Base-by-base conservation (phyloP, 805 yeast genomes). In the Sugiyamaella chiloensis region DNA sequence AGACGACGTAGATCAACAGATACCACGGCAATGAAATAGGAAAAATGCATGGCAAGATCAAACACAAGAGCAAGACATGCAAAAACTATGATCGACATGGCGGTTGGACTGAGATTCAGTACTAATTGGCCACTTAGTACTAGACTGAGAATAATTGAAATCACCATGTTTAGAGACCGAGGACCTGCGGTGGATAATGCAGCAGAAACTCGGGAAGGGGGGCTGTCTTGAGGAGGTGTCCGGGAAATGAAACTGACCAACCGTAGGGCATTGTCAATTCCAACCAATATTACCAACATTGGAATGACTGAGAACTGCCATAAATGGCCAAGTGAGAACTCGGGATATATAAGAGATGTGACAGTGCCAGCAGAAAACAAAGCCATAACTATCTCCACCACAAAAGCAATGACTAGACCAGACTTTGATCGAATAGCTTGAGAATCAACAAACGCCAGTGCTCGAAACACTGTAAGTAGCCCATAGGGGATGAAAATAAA, bases 1-100 rank as follows among this genome's bases (percentile, higher is more conserved):
- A 76, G 62, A 46, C 87, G 71, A 40, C 81, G 74, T 24, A 81
- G 66, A 65, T 87, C 95, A 31, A 87, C 76, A 14, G 83, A 73
- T 24, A 86, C 66, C 1, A 85, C 78, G 0, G 88, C 80, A 1
- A 81, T 68, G 50, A 85, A 76, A 61, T 72, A 86, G 1, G 90
- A 77, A 42, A 80, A 59, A 54, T 82, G 87, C 31, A 87, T 65
- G 4, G 75, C 48, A 58, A 79, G 84, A 53, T 84, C 87, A 32
- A 82, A 63, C 1, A 78, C 24, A n/a, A 85, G 55, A 0, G 82
- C 74, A 24, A 75, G 44, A 1, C 73, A 55, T 1, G 77, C 64
- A 56, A 79, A 79, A 8, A 21, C 20, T 23, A 26, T 27, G 32
- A 19, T 17, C 26, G 41, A 24, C 32, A n/a, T n/a, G 24, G 5